Evolutionary conservation across 768 basidiomycete species (phyloP), one percentile per base, ranked within the genome.

Genomic region (Tubosaeta sp.): DNA sequence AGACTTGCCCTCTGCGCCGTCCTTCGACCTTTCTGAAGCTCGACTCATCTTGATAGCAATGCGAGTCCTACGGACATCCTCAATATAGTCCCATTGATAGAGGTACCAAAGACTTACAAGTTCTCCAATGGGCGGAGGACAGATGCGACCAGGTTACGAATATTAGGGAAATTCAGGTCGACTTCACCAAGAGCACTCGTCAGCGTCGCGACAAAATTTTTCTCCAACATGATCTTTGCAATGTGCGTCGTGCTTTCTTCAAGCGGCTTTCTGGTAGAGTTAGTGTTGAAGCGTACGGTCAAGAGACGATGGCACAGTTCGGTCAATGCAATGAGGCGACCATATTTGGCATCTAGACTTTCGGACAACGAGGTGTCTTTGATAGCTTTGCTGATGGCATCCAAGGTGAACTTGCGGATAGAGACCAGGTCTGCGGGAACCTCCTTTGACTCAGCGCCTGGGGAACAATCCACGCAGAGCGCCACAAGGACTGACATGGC

Each of bases 11-110:
- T 82, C 84, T 11, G 70, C 59, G 22, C 66, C 65, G 22, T 83
- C 85, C 62, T 88, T 88, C 39, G 60, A 71, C 69, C 84, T 89
- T 43, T 79, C 79, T 13, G 85, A 80, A 9, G 84, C 76, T 38
- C 86, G 83, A 45, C 92, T 95, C 91, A 98, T 95, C 71, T 95
- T 97, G 71, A 97, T 97, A n/a, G 95, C 95, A 49, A 95, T 79
- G 68, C 95, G 97, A 16, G 97, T 90, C 46, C 93, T 95, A 55
- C 17, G 50, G 51, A 55, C 56, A 43, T 44, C 34, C 42, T 65
- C 11, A 59, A 43, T 43, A n/a, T 46, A 4, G 25, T 27, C 22
- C 25, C 32, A 6, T 14, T 43, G 26, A 22, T 6, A 7, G 10
- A 29, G 48, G 38, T 46, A 33, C n/a, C 16, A 38, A 43, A 25